phyloP scores from a whole-genome alignment of 1,139 yeast genomes.

The Tardiomyces digboiensis region DNA sequence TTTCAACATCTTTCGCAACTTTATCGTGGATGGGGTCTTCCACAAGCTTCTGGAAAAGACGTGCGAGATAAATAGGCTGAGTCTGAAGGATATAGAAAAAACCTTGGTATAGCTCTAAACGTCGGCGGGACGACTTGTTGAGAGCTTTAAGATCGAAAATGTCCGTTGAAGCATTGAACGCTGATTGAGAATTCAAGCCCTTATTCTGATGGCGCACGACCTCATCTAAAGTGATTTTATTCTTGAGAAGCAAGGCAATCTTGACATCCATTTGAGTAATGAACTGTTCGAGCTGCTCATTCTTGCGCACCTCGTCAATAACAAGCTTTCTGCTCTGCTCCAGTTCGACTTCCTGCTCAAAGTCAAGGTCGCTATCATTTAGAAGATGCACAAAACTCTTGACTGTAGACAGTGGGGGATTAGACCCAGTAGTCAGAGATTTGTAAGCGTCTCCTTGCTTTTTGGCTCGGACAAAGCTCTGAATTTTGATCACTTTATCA shows the following conservation, averaged over 20 bases:
- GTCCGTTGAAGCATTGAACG: constrained; percentile 12
- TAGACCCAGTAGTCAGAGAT: constrained; percentile 53
- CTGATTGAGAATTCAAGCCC: constrained; percentile 12
- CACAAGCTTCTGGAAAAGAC: constrained; percentile 35
- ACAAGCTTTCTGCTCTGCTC: constrained; percentile 62
- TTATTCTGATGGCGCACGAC: constrained; percentile 46
- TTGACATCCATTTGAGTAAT: constrained; percentile 78
- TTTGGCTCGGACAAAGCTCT: constrained; percentile 60
- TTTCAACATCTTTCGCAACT: constrained; percentile 34
- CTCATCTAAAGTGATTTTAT: constrained; percentile 73
- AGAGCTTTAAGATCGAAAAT: constrained; percentile 32
- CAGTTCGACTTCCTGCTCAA: constrained; percentile 64
- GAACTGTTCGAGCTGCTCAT: constrained; percentile 61
- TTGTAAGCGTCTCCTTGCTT: constrained; percentile 67
- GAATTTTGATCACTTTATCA: constrained; percentile 56
- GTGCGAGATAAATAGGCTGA: constrained; percentile 63
- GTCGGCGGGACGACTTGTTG: constrained; percentile 31
- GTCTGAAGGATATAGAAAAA: constrained; percentile 79
- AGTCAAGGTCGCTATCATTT: constrained; percentile 65
- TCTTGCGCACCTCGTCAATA: constrained; percentile 49
- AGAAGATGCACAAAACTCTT: constrained; percentile 68
- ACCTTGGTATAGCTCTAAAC: constrained; percentile 60
- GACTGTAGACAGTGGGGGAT: constrained; percentile 74
- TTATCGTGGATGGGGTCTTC: constrained; percentile 21
- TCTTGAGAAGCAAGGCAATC: constrained; percentile 66